Percentiles rank a stretch among this genome's conserved stretches.
Conservation (phyloP, 2,329 filamentous ascomycete genomes). For the Claviceps paspali region DNA sequence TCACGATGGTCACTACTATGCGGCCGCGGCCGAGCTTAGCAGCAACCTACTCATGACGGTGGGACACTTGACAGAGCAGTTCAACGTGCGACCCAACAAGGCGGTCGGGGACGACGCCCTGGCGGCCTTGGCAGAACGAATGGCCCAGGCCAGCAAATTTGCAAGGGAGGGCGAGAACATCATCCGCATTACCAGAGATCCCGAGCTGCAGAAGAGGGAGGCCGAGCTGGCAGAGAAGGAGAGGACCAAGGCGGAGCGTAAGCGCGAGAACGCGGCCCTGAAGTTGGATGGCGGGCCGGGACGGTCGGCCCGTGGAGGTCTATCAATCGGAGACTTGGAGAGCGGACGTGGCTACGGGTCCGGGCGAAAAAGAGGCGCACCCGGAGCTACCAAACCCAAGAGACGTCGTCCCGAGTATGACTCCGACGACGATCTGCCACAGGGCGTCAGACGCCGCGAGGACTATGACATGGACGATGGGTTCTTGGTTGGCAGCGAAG, state of each 20-base stretch:
- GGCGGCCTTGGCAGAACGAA: slow-evolving; percentile 48
- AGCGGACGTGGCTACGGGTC: slow-evolving; percentile 35
- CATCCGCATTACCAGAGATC: slow-evolving; percentile 56
- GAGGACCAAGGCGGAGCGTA: slow-evolving; percentile 48
- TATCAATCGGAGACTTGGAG: slow-evolving; percentile 57
- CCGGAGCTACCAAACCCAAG: slow-evolving; percentile 34
- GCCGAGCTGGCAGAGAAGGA: slow-evolving; percentile 65
- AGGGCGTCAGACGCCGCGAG: slow-evolving; percentile 46
- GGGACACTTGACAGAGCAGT: slow-evolving; percentile 60
- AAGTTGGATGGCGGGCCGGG: slow-evolving; percentile 44
- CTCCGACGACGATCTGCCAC: slow-evolving; percentile 58
- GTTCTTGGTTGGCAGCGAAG: slow-evolving; percentile 62
- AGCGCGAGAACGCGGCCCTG: slow-evolving; percentile 51
- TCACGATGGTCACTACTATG: slow-evolving; percentile 62
- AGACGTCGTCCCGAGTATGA: slow-evolving; percentile 51
- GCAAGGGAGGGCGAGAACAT: slow-evolving; percentile 46
- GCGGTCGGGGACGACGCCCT: slow-evolving; percentile 57
- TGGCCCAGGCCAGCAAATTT: slow-evolving; percentile 47
- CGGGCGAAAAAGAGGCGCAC: slow-evolving; percentile 37
- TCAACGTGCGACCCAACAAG: slow-evolving; percentile 52
- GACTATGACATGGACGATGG: slow-evolving; percentile 70
- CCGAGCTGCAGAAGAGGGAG: slow-evolving; percentile 57
- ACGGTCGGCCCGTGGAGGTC: slow-evolving; percentile 35
- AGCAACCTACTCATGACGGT: slow-evolving; percentile 57
- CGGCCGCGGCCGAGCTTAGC: slow-evolving; percentile 53